Conservation (phyloP, 2,329 filamentous ascomycete species). For the Penicillium sp. region DNA sequence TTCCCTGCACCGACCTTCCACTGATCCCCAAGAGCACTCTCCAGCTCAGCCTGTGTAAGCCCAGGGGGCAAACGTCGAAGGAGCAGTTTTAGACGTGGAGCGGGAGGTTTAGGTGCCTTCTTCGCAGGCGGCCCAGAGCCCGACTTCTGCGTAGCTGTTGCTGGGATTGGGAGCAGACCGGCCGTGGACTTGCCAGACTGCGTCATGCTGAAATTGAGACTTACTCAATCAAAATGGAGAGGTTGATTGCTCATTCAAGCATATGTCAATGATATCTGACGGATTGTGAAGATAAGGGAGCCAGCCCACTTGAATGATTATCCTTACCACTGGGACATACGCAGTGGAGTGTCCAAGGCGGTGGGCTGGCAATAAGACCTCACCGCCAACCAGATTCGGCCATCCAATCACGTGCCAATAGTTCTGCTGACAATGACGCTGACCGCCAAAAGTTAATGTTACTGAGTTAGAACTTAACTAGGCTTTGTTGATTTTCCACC, state of each 20-base stretch:
- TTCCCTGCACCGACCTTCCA: slow-evolving; percentile 79
- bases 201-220: slow-evolving; percentile 22
- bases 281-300: not conserved
- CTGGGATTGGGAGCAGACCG: slow-evolving; percentile 52
- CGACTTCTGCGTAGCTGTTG: slow-evolving; percentile 47
- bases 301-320: not conserved
- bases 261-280: not conserved
- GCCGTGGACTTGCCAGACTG: slow-evolving; percentile 43
- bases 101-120: slow-evolving; percentile 43
- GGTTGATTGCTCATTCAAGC: no score
- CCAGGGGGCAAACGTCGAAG: slow-evolving; percentile 81
- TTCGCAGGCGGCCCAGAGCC: slow-evolving; percentile 44
- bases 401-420: not conserved
- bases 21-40: slow-evolving; percentile 66
- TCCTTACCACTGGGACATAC: not conserved
- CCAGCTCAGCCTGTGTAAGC: slow-evolving; percentile 75
- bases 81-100: slow-evolving; percentile 74
- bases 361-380: not conserved
- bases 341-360: not conserved
- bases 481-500: no score
- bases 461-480: no score
- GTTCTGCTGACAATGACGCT: no score
- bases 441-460: no score
- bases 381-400: not conserved
- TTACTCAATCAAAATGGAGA: not conserved